Evolutionary conservation across 805 yeast genomes (phyloP), one percentile per base, ranked within the genome.

Genomic region (Pichia deserticola): DNA sequence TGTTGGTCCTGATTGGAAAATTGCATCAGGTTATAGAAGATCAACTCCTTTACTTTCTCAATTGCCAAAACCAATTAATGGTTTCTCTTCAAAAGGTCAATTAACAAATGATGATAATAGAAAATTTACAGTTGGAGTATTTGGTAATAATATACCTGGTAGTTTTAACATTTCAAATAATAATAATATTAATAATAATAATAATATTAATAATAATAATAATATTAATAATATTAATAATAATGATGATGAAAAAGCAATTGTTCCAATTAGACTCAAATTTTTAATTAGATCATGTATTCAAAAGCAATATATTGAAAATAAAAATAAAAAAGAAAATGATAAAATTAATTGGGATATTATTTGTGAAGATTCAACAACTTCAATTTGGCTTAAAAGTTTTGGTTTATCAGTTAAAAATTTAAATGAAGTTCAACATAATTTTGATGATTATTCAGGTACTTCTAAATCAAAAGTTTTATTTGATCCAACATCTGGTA

Each of bases 301-400:
- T 35, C 78, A 75, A 52, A 81, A 81, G 60, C 69, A 72, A 45
- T 74, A 67, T 49, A 55, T 75, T 40, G 76, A 75, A 41, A 67
- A 67, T 36, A 66, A 63, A 36, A 54, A 57, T 9, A 34, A 37
- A 4, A 20, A 46, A 2, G 30, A 20, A 1, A n/a, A 38, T 11
- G 64, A 64, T 8, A 58, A 47, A 32, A 52, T 54, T 38, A 53
- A 58, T 20, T 84, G 89, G 89, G 67, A 69, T 28, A 63, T 83
- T 28, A 71, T 84, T 6, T 76, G 87, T 5, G 92, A 84, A 60
- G 87, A 82, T 56, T 59, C 72, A 2, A 69, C 73, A 4, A 73
- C 81, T 13, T 66, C 68, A 49, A 70, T 75, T 40, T 75, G 86
- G 88, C 68, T 77, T 44, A 63, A 66, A 52, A 67, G 85, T 62